phyloP scores from a whole-genome alignment of 2,329 filamentous ascomycete genomes.

The Pseudogymnoascus sp. region DNA sequence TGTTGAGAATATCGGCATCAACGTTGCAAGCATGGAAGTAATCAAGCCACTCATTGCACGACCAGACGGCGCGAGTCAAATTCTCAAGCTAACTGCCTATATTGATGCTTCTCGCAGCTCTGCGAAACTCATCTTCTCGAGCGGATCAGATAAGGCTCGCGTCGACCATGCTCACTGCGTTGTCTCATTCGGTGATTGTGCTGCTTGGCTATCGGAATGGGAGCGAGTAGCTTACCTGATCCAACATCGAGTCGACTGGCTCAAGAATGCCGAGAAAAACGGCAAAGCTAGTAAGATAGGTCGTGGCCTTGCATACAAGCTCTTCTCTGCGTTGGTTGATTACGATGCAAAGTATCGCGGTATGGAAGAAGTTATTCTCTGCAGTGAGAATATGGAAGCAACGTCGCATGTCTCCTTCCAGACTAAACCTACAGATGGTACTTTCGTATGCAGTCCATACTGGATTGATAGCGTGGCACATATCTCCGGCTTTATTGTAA shows the following conservation, averaged over 20 bases:
- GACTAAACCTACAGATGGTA: constrained; percentile 41
- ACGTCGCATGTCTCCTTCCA: constrained; percentile 41
- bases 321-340: constrained; percentile 52
- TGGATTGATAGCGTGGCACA: constrained; percentile 52
- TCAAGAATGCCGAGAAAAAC: constrained; percentile 53
- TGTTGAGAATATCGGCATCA: constrained; percentile 49
- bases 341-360: constrained; percentile 49
- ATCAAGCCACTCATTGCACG: constrained; percentile 62
- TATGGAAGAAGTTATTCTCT: constrained; percentile 53
- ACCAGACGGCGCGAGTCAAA: constrained; percentile 40
- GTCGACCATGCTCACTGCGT: constrained; percentile 56
- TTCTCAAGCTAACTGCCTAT: constrained; percentile 55
- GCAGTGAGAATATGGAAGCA: constrained; percentile 39
- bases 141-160: constrained; percentile 51
- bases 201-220: constrained; percentile 59
- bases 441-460: constrained; percentile 47
- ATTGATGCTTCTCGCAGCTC: constrained; percentile 49
- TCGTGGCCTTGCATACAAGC: constrained; percentile 72
- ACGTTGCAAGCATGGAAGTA: constrained; percentile 62
- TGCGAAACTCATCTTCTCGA: constrained; percentile 52
- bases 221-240: constrained; percentile 64
- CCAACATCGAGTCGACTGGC: constrained; percentile 51
- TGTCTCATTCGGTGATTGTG: constrained; percentile 54
- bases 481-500: constrained; percentile 52
- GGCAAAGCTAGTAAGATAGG: constrained; percentile 67